Base-by-base conservation (phyloP, 1,139 yeast genomes). In the Zygoascus meyerae region DNA sequence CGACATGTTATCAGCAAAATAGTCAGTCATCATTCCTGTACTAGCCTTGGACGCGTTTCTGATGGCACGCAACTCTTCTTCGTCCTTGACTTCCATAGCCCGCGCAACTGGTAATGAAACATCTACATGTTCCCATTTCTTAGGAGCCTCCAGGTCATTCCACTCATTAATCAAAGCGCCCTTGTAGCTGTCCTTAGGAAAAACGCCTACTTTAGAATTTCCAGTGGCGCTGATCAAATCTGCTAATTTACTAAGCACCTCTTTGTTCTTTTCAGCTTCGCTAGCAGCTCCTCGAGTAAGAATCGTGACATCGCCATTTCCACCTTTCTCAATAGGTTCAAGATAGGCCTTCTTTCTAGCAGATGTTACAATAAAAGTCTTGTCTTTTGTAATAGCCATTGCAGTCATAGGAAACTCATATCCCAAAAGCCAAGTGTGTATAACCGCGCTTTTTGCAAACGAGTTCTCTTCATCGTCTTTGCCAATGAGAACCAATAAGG, bases 361-460 rank as follows among this genome's bases (percentile, higher is more conserved):
- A 33, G 94, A 82, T 0, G 97, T 90, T 50, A 90, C 74, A 50
- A 92, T 72, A 12, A 79, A 68, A 43, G 82, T 71, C 57, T 79
- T 79, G 40, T 77, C 77, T 47, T 76, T 74, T 5, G 86, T 77
- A 51, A 90, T 70, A 45, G 76, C 79, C 50, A 92, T 68, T 38
- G 81, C 82, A 1, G 97, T 89, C 48, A 95, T 94, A 17, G 95
- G 95, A 62, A 92, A 90, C 63, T 94, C 97, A 63, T 90, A 92
- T 5, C 97, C 97, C 50, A 92, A 71, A 50, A 92, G 71, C 97
- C 97, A 92, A 44, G 84, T 84, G 64, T 90, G 97, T 42, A 90
- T 68, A 43, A 86, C 85, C 0, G 95, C 83, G 10, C 95, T 83
- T 66, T 87, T 87, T 62, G 86, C 87, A 67, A 87, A 90, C 40